Evolutionary conservation across 2,329 filamentous ascomycete genomes (phyloP).

Genomic region (Stachybotrys elegans): DNA sequence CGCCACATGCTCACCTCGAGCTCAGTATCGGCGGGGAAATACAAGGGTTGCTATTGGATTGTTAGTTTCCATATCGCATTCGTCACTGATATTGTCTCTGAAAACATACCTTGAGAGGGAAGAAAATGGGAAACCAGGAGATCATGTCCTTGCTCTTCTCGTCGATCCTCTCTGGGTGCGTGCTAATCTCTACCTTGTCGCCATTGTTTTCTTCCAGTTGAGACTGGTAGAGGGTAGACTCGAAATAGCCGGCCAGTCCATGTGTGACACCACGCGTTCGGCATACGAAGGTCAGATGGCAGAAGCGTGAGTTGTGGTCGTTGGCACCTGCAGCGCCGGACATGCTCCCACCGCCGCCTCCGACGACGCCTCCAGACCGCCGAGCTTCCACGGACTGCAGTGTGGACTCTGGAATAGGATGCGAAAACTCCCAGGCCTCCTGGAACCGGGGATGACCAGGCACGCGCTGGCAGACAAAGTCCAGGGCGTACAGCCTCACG

Average conservation of each 20-base stretch:
- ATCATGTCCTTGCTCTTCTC: constrained; percentile 96
- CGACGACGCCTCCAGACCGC: constrained; percentile 58
- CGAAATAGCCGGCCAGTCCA: constrained; percentile 91
- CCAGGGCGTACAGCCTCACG: constrained; percentile 83
- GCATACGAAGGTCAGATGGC: constrained; percentile 73
- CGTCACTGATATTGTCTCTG: not conserved
- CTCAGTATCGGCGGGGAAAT: constrained; percentile 78
- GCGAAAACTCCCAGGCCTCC: constrained; percentile 73
- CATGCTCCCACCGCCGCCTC: constrained; percentile 68
- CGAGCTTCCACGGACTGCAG: constrained; percentile 52
- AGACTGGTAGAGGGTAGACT: constrained; percentile 81
- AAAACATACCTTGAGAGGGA: constrained; percentile 76
- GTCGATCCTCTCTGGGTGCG: constrained; percentile 86
- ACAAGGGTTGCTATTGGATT: constrained; percentile 64
- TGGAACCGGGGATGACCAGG: constrained; percentile 62
- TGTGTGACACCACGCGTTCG: constrained; percentile 78
- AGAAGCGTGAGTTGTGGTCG: constrained; percentile 83
- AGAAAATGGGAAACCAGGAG: constrained; percentile 98
- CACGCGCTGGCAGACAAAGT: constrained; percentile 68
- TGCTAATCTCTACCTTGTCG: constrained; percentile 77
- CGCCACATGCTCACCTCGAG: constrained; percentile 93
- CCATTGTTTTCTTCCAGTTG: constrained; percentile 28
- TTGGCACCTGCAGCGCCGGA: constrained; percentile 75
- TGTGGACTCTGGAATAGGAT: constrained; percentile 61
- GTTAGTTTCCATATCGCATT: constrained; percentile 7